Evolutionary conservation across 495 filamentous ascomycete genomes (phyloP).

Genomic region (Pyronema omphalodes): DNA sequence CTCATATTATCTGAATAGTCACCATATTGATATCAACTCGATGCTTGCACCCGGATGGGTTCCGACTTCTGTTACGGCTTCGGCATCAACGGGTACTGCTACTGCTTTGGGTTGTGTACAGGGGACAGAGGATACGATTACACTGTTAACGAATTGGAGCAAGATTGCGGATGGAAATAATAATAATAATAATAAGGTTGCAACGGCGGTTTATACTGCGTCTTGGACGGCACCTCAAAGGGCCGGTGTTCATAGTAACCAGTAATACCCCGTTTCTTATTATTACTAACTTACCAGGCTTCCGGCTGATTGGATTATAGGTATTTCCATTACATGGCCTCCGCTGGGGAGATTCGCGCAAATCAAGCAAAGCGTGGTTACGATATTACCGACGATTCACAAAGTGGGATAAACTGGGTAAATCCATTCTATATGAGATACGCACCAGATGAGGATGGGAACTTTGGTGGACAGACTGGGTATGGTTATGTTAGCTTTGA

Average conservation of each 20-base stretch:
- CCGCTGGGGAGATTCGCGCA: constrained; percentile 65
- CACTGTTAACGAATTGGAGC: constrained; percentile 71
- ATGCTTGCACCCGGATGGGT: constrained; percentile 69
- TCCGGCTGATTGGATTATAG: neutral
- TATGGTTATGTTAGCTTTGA: constrained; percentile 91
- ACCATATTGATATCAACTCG: constrained; percentile 81
- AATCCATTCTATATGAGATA: constrained; percentile 98
- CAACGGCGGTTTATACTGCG: constrained; percentile 84
- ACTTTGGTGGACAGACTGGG: constrained; percentile 76
- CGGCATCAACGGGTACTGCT: constrained; percentile 48
- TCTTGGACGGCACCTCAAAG: constrained; percentile 87
- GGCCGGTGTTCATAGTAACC: constrained; percentile 82
- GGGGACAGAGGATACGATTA: constrained; percentile 83
- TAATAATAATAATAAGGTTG: too few relatives aligned
- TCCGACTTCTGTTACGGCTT: constrained; percentile 62
- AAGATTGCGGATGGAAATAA: constrained; percentile 25
- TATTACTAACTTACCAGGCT: neutral
- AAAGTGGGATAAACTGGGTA: constrained; percentile 54
- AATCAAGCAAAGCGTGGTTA: constrained; percentile 92
- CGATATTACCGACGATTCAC: constrained; percentile 69
- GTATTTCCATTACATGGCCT: constrained; percentile 42
- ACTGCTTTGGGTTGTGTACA: constrained; percentile 60
- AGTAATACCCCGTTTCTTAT: constrained; percentile 66
- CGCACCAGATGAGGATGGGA: constrained; percentile 85
- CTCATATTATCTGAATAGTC: constrained; percentile 84